Percentiles rank a stretch among this genome's conserved stretches.
Conservation (phyloP, 176 grass and related monocot genomes). For the Echinochloa phyllopogon region DNA sequence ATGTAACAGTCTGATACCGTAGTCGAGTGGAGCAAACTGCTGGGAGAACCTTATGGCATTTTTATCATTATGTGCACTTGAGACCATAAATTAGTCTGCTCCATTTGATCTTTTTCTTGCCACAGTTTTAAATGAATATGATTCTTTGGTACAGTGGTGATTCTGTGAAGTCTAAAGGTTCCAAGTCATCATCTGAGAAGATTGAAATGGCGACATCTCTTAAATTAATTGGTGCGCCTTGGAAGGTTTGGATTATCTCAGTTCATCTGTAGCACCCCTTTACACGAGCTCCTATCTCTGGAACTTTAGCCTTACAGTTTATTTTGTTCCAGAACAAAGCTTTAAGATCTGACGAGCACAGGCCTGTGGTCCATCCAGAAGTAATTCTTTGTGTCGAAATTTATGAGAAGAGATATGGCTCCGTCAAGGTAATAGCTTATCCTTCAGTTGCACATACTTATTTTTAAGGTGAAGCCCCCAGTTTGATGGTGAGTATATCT, state of each 20-base stretch:
- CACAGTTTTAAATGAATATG: slow-evolving; percentile 11
- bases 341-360: slow-evolving; percentile 60
- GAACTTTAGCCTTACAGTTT: not conserved
- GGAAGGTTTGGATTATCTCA: slow-evolving; percentile 56
- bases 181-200: slow-evolving; percentile 55
- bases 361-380: slow-evolving; percentile 75
- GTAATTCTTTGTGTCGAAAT: slow-evolving; percentile 84
- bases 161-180: slow-evolving; percentile 48
- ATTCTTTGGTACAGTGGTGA: slow-evolving; percentile 67
- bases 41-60: not conserved
- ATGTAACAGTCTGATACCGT: slow-evolving; percentile 1
- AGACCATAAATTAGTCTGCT: slow-evolving; percentile 15
- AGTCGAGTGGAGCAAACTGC: slow-evolving; percentile 10
- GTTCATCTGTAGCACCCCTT: slow-evolving; percentile 32
- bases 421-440: slow-evolving; percentile 49
- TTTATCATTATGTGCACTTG: slow-evolving; percentile 24
- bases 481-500: slow-evolving; percentile 33
- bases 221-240: slow-evolving; percentile 58
- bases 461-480: slow-evolving; percentile 27
- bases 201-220: slow-evolving; percentile 75
- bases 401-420: slow-evolving; percentile 60
- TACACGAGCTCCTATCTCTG: slow-evolving; percentile 11
- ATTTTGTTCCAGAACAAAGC: slow-evolving; percentile 56
- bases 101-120: slow-evolving; percentile 24
- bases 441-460: slow-evolving; percentile 10